Evolutionary conservation across 805 yeast species (phyloP).

Genomic region (Candida incommunis): DNA sequence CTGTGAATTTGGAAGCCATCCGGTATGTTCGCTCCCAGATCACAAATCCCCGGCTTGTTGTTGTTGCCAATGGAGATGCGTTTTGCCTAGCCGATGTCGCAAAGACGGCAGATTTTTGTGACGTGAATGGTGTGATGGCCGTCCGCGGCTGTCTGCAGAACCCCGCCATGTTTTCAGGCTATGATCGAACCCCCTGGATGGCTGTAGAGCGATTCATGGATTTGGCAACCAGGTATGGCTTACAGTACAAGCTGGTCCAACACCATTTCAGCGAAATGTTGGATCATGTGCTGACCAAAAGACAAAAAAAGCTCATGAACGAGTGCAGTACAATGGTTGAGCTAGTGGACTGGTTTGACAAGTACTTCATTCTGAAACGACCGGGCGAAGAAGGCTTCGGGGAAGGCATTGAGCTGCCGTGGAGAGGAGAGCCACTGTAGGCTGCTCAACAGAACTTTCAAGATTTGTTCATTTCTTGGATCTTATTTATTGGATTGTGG

Average conservation of each 20-base stretch:
- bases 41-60: constrained; percentile 35
- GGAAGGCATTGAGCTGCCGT: constrained; percentile 30
- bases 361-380: constrained; percentile 49
- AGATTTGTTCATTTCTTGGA: no score
- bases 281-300: constrained; percentile 35
- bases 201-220: constrained; percentile 79
- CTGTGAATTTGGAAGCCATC: constrained; percentile 77
- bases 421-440: constrained; percentile 13
- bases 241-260: constrained; percentile 72
- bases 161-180: constrained; percentile 80
- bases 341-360: constrained; percentile 74
- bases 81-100: constrained; percentile 51
- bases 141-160: constrained; percentile 78
- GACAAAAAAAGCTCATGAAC: constrained; percentile 49
- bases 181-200: constrained; percentile 69
- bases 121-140: constrained; percentile 90
- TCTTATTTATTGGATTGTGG: no score
- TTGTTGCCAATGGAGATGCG: constrained; percentile 98
- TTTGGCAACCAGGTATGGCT: constrained; percentile 61
- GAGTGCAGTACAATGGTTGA: constrained; percentile 41
- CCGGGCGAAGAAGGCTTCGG: constrained; percentile 62
- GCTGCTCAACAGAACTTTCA: not conserved
- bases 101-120: constrained; percentile 47
- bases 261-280: constrained; percentile 87
- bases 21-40: constrained; percentile 43